These are phyloP conservation scores for Peronospora farinosa DNA, from an alignment of 352 stramenopile species.

Conservation along the genomic window DNA sequence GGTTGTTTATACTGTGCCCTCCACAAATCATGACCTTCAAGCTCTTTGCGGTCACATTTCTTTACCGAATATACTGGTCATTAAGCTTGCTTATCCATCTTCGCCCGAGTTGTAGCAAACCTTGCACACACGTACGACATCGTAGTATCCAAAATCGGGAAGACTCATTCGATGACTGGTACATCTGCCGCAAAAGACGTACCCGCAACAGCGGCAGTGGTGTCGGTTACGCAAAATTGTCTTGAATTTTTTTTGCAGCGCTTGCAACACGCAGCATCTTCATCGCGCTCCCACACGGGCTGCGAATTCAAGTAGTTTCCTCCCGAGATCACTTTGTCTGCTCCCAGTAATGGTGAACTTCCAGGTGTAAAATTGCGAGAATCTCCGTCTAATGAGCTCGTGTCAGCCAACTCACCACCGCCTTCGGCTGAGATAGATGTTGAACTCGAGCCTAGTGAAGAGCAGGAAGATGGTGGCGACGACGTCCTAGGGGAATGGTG, in stretches of 20 bases:
- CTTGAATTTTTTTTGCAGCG: constrained; percentile 89
- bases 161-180: constrained; percentile 82
- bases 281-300: constrained; percentile 79
- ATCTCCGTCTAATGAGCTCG: constrained; percentile 19
- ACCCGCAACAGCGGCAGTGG: constrained; percentile 80
- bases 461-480: constrained; percentile 33
- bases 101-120: constrained; percentile 78
- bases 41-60: too few species aligned
- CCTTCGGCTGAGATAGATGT: constrained; percentile 24
- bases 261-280: constrained; percentile 79
- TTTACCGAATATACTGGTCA: background rate
- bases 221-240: constrained; percentile 73
- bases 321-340: constrained; percentile 58
- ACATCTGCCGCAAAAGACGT: constrained; percentile 77
- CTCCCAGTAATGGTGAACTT: constrained; percentile 56
- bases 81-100: constrained; percentile 15
- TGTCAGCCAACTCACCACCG: constrained; percentile 20
- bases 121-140: constrained; percentile 77
- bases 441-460: constrained; percentile 26
- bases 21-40: background rate
- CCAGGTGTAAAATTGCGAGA: constrained; percentile 47
- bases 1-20: background rate
- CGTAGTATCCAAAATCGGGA: constrained; percentile 83
- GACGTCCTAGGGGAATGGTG: constrained; percentile 32
- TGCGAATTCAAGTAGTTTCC: constrained; percentile 65